These are phyloP conservation scores for Miamiensis avidus DNA, from an alignment of 169 alveolate genomes.

Conservation along the genomic window DNA sequence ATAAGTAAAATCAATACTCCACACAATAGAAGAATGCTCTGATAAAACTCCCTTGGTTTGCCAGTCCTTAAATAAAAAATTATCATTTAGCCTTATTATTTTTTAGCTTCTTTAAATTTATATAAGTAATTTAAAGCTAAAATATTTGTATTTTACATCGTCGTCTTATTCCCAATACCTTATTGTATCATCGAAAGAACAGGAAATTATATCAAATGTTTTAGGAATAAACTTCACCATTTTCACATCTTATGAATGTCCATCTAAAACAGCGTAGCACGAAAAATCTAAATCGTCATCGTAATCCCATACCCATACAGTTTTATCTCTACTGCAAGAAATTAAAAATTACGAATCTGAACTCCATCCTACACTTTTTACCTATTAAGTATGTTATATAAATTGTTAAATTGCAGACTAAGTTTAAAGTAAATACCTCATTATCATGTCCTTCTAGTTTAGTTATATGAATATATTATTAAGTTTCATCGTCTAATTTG, in stretches of 20 bases:
- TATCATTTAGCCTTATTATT: neutral
- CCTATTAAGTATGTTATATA: neutral
- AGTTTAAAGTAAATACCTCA: constrained; percentile 62
- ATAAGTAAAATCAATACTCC: constrained; percentile 76
- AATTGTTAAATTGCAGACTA: neutral
- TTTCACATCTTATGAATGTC: constrained; percentile 88
- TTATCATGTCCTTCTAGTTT: constrained; percentile 88
- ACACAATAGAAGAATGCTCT: constrained; percentile 79
- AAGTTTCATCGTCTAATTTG: constrained; percentile 48
- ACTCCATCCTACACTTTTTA: constrained; percentile 85
- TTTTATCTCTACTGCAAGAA: constrained; percentile 90
- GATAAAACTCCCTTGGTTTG: constrained; percentile 46
- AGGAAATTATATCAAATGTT: constrained; percentile 64
- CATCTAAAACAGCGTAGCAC: constrained; percentile 80
- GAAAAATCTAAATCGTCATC: constrained; percentile 74
- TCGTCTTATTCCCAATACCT: constrained; percentile 74
- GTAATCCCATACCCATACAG: constrained; percentile 88
- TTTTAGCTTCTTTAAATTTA: neutral
- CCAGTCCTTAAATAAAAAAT: constrained; percentile 57
- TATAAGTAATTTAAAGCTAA: too few species aligned
- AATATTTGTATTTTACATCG: constrained; percentile 30
- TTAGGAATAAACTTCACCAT: constrained; percentile 82
- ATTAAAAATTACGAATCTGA: constrained; percentile 80
- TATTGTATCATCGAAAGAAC: constrained; percentile 85
- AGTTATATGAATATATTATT: constrained; percentile 62